Conservation (phyloP, 2,329 filamentous ascomycete species). For the Fusarium denticulatum region DNA sequence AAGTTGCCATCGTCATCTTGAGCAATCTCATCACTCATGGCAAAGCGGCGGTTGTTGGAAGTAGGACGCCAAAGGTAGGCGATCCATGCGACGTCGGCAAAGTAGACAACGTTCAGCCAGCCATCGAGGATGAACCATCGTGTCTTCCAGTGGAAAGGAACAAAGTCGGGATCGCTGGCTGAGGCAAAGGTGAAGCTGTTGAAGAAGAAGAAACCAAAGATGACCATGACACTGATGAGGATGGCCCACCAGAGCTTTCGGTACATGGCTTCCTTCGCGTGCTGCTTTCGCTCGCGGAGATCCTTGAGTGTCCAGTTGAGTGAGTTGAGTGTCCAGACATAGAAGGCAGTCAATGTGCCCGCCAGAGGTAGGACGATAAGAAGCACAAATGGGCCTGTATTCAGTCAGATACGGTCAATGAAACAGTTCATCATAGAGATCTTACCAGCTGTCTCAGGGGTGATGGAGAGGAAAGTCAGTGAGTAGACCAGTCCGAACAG, state of each 20-base stretch:
- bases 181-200: conserved; percentile 96
- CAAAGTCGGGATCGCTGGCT: conserved; percentile 84
- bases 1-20: conserved; percentile 97
- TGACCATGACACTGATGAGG: conserved; percentile 88
- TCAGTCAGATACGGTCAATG: conserved; percentile 31
- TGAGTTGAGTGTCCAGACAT: conserved; percentile 98
- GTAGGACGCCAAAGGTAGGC: conserved; percentile 97
- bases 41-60: conserved; percentile 94
- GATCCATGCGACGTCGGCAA: conserved; percentile 91
- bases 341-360: conserved; percentile 93
- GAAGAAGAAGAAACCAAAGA: conserved; percentile 98
- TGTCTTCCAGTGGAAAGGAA: conserved; percentile 96
- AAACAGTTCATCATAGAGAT: neutral
- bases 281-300: conserved; percentile 92
- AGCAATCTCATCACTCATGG: conserved; percentile 98
- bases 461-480: conserved; percentile 86
- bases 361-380: conserved; percentile 93
- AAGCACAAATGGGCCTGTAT: conserved; percentile 81
- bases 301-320: conserved; percentile 96
- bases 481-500: conserved; percentile 94
- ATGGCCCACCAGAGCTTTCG: conserved; percentile 99
- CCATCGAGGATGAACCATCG: conserved; percentile 97
- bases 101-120: conserved; percentile 96
- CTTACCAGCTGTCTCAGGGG: conserved; percentile 82
- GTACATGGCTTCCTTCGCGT: conserved; percentile 94